Conservation (phyloP, 352 stramenopile genomes). For the Globisporangium alternatum region DNA sequence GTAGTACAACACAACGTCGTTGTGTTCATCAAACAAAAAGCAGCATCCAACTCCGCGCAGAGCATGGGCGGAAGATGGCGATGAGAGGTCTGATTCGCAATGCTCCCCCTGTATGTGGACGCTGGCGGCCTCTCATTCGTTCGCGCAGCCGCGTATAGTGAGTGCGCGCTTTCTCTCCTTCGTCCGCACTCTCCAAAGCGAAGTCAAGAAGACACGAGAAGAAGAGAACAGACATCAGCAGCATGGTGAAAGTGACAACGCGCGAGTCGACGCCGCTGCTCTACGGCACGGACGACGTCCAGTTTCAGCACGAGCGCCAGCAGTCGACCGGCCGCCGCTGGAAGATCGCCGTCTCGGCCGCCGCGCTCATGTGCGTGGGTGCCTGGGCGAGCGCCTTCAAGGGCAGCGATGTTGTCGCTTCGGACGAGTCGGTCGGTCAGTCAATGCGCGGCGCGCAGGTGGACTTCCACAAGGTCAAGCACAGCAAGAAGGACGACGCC, state of each 20-base stretch:
- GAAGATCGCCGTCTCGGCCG: constrained; percentile 12
- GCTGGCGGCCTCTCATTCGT: too few relatives aligned
- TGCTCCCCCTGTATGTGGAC: background rate
- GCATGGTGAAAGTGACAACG: constrained; percentile 1
- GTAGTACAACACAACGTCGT: background rate
- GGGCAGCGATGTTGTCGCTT: background rate
- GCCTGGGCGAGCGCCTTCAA: constrained; percentile 21
- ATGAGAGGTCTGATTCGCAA: constrained; percentile 4
- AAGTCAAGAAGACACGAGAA: background rate
- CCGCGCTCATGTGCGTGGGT: constrained; percentile 27
- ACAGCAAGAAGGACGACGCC: constrained; percentile 5
- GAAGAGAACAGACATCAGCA: background rate
- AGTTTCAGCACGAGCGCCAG: constrained; percentile 13
- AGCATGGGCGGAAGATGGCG: constrained; percentile 2
- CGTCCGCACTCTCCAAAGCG: background rate
- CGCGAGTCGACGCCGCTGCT: constrained; percentile 36
- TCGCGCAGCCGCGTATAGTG: background rate
- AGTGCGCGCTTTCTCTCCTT: background rate
- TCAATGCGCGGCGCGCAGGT: constrained; percentile 2
- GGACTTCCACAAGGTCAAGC: constrained; percentile 8
- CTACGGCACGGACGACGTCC: constrained; percentile 24
- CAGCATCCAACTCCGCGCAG: background rate
- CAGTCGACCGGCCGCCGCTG: background rate
- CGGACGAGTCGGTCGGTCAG: background rate
- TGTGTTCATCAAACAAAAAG: background rate